These are phyloP conservation scores for Ilex paraguariensis DNA, from an alignment of 305 asterid genomes.

Conservation along the genomic window DNA sequence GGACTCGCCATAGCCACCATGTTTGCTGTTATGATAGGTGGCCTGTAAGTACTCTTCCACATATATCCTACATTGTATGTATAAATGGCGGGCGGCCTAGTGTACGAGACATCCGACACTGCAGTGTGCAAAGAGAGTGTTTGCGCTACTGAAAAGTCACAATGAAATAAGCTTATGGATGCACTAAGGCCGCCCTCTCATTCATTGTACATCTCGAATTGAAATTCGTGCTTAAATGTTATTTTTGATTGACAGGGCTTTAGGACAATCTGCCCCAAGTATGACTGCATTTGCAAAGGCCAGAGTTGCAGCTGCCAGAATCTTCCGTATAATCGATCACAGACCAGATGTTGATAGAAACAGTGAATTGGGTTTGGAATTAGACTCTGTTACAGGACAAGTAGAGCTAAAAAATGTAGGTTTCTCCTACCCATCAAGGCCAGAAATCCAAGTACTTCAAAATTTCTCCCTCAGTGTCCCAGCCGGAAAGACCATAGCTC, in stretches of 20 bases:
- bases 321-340: slow-evolving; percentile 82
- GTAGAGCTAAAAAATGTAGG: slow-evolving; percentile 78
- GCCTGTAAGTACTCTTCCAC: slow-evolving; percentile 57
- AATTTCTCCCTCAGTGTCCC: slow-evolving; percentile 67
- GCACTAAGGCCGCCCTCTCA: too few relatives aligned
- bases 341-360: slow-evolving; percentile 58
- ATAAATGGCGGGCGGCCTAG: too few relatives aligned
- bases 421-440: slow-evolving; percentile 90
- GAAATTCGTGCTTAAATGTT: neutral
- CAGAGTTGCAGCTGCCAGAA: slow-evolving; percentile 86
- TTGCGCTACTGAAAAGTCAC: too few relatives aligned
- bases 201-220: too few relatives aligned
- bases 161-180: too few relatives aligned
- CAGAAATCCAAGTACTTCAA: slow-evolving; percentile 62
- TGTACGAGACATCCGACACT: too few relatives aligned
- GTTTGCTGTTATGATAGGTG: slow-evolving; percentile 99
- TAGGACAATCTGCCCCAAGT: slow-evolving; percentile 97
- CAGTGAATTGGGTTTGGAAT: slow-evolving; percentile 57
- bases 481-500: slow-evolving; percentile 87
- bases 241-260: slow-evolving; percentile 40
- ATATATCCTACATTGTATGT: neutral
- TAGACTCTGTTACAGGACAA: slow-evolving; percentile 65
- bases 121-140: too few relatives aligned
- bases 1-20: slow-evolving; percentile 96
- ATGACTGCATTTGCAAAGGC: slow-evolving; percentile 94